A percentile compares a stretch with the other conserved stretches of the same genome.
phyloP scores from a whole-genome alignment of 768 basidiomycete genomes.

The Pleurotus tuber-regium region DNA sequence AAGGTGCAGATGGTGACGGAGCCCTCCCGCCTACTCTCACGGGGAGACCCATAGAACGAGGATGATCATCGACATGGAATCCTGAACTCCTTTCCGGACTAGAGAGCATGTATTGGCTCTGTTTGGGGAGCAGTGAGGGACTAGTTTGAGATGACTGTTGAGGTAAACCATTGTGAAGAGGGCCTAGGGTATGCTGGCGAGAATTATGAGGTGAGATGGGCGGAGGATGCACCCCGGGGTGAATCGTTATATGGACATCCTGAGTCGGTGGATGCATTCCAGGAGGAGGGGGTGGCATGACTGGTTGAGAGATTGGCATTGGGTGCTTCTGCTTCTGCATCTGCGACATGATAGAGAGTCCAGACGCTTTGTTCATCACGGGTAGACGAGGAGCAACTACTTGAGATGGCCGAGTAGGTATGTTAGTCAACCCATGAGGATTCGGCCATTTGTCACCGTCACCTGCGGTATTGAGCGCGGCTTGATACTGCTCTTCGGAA shows the following conservation, averaged over 20 bases:
- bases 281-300: not conserved
- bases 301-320: not conserved
- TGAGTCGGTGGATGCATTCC: not conserved
- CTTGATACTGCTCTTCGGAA: conserved; percentile 4
- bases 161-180: not conserved
- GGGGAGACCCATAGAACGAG: not conserved
- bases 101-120: too few species aligned
- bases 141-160: not conserved
- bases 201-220: not conserved
- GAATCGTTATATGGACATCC: not conserved
- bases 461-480: not conserved
- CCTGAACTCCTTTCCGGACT: not conserved
- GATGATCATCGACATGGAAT: not conserved
- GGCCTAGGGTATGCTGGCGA: not conserved
- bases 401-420: not conserved
- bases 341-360: not conserved
- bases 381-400: not conserved
- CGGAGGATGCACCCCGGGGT: not conserved
- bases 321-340: not conserved
- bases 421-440: conserved; percentile 8
- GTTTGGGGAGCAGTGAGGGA: too few species aligned
- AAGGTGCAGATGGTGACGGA: not conserved
- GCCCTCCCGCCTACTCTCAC: too few species aligned
- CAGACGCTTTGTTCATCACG: not conserved
- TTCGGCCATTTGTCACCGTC: conserved; percentile 9